A percentile compares a stretch with the other conserved stretches of the same genome.
Evolutionary conservation across 495 filamentous ascomycete genomes (phyloP).

Genomic region (Copromyces sp.): DNA sequence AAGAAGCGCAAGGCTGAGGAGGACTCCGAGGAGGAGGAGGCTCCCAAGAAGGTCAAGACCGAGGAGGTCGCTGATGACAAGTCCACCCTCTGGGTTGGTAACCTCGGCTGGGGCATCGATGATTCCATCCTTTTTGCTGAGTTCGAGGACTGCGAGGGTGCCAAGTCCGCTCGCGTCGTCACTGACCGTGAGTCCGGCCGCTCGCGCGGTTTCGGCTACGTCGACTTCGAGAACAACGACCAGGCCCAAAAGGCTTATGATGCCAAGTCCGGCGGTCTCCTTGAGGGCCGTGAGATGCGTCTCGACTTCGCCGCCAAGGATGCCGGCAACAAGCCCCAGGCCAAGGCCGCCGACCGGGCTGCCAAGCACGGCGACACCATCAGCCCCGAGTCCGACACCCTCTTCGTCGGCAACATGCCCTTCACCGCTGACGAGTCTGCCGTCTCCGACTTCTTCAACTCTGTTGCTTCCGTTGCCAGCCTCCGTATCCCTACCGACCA

Average conservation of each 20-base stretch:
- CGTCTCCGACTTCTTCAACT: slow-evolving; percentile 64
- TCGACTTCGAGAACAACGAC: slow-evolving; percentile 68
- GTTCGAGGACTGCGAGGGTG: slow-evolving; percentile 75
- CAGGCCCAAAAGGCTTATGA: slow-evolving; percentile 67
- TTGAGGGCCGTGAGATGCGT: slow-evolving; percentile 81
- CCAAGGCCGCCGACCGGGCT: slow-evolving; percentile 59
- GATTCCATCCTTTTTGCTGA: slow-evolving; percentile 82
- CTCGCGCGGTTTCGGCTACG: slow-evolving; percentile 94
- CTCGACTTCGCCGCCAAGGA: slow-evolving; percentile 80
- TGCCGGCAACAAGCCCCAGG: slow-evolving; percentile 39
- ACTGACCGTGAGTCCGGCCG: slow-evolving; percentile 72
- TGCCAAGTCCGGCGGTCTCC: slow-evolving; percentile 65
- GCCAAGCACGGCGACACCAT: slow-evolving; percentile 64
- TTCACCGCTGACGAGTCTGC: slow-evolving; percentile 74
- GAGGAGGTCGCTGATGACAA: slow-evolving; percentile 42
- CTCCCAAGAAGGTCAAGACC: slow-evolving; percentile 79
- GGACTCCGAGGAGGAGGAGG: slow-evolving; percentile 37
- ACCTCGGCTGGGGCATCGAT: slow-evolving; percentile 89
- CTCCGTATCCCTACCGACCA: slow-evolving; percentile 84
- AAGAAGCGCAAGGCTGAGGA: slow-evolving; percentile 50
- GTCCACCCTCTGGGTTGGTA: slow-evolving; percentile 76
- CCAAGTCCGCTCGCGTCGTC: slow-evolving; percentile 68
- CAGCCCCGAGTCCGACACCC: slow-evolving; percentile 70
- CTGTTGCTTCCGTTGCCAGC: slow-evolving; percentile 58
- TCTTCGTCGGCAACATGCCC: slow-evolving; percentile 88